Conservation (phyloP, 75 land plant species). For the Ceratopteris richardii region DNA sequence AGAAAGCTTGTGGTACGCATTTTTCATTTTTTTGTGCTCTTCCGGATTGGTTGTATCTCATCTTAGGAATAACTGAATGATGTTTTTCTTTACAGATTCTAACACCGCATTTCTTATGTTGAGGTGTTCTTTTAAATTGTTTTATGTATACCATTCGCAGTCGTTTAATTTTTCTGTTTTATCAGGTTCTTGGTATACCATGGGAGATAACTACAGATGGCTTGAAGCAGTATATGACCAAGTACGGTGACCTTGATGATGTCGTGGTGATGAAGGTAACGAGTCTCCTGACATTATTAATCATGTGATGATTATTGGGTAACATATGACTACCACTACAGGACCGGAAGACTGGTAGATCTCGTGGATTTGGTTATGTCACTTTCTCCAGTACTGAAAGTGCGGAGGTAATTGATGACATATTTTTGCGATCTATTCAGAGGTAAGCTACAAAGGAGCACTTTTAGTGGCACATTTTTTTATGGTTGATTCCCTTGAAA, state of each 20-base stretch:
- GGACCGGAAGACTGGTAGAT: conserved; percentile 39
- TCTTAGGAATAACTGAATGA: too few species aligned
- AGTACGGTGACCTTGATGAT: conserved; percentile 34
- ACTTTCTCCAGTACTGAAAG: conserved; percentile 27
- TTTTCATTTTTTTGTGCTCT: neutral
- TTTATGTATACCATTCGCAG: neutral
- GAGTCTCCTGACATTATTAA: neutral
- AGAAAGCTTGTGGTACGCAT: conserved; percentile 34
- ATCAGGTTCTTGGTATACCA: conserved; percentile 38
- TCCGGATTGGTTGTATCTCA: neutral
- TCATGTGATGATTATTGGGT: neutral
- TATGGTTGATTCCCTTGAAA: neutral
- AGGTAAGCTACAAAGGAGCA: too few species aligned
- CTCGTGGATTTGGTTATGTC: conserved; percentile 41
- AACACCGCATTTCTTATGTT: neutral
- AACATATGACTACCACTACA: too few species aligned
- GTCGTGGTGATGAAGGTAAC: conserved; percentile 38
- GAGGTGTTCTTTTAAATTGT: neutral
- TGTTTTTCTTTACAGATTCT: neutral
- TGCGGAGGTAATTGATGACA: conserved; percentile 35
- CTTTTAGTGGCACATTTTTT: neutral
- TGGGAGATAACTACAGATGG: conserved; percentile 42
- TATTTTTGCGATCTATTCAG: neutral
- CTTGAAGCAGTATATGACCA: conserved; percentile 29
- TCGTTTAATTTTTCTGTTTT: neutral